phyloP scores from a whole-genome alignment of 345 rosid species.

The Punica granatum region DNA sequence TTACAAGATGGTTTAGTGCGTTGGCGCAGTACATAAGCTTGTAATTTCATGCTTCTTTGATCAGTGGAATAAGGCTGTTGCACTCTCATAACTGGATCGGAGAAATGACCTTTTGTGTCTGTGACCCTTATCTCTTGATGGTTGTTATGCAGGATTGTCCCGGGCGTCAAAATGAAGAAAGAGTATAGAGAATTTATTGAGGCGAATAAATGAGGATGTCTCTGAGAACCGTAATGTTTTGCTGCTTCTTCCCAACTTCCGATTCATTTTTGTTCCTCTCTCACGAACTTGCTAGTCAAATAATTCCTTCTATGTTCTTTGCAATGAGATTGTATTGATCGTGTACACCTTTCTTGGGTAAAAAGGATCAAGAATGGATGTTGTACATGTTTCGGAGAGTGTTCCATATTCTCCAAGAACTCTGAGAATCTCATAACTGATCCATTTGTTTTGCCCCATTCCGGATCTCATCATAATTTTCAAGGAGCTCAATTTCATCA shows the following conservation, averaged over 20 bases:
- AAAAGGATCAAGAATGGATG: neutral
- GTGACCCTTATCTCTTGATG: neutral
- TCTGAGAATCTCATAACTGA: neutral
- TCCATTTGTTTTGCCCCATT: neutral
- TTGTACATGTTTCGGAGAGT: neutral
- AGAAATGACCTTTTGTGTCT: neutral
- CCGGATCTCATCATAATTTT: neutral
- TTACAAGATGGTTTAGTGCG: neutral
- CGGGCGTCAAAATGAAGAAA: slow-evolving; percentile 96
- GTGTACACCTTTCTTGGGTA: neutral
- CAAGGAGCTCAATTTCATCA: neutral
- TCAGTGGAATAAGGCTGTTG: neutral
- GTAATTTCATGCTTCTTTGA: neutral
- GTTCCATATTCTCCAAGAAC: neutral
- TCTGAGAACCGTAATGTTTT: neutral
- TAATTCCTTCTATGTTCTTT: slow-evolving; percentile 14
- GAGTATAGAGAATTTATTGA: slow-evolving; percentile 89
- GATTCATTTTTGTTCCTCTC: slow-evolving; percentile 33
- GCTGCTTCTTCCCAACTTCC: slow-evolving; percentile 8
- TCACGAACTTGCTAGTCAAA: slow-evolving; percentile 15
- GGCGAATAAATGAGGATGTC: slow-evolving; percentile 52
- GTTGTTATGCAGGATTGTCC: slow-evolving; percentile 44
- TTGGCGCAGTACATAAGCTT: neutral
- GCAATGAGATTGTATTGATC: slow-evolving; percentile 7
- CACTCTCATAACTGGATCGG: neutral